Percentiles rank a stretch among this genome's conserved stretches.
phyloP scores from a whole-genome alignment of 371 early-diverging fungal species.

The Rhizopus microsporus region DNA sequence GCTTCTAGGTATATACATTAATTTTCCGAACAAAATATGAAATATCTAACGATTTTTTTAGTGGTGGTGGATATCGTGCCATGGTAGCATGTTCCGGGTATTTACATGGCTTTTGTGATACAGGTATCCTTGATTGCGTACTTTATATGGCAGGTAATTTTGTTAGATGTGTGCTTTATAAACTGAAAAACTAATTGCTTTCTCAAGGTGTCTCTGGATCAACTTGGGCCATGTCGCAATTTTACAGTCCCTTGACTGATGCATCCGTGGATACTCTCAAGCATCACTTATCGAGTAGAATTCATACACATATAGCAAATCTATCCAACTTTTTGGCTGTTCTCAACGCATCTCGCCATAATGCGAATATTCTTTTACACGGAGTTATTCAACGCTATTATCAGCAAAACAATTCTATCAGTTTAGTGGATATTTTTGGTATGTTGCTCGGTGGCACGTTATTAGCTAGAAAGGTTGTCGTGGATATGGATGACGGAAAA shows the following conservation, averaged over 20 bases:
- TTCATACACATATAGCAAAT: conserved; percentile 50
- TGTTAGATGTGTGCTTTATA: conserved; percentile 5
- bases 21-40: not conserved
- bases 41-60: conserved; percentile 13
- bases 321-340: conserved; percentile 40
- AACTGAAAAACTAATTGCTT: not conserved
- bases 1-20: conserved; percentile 55
- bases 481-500: conserved; percentile 5
- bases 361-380: conserved; percentile 50
- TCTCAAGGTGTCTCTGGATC: conserved; percentile 54
- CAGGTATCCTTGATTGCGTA: conserved; percentile 61
- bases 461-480: conserved; percentile 33
- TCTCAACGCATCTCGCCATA: conserved; percentile 35
- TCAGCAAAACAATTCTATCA: conserved; percentile 48
- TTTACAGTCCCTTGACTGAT: conserved; percentile 31
- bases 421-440: conserved; percentile 73
- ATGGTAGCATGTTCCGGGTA: conserved; percentile 69
- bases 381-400: conserved; percentile 55
- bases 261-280: conserved; percentile 28
- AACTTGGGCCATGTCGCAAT: conserved; percentile 57
- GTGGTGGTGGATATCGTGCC: conserved; percentile 75
- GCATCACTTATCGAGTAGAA: conserved; percentile 34
- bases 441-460: conserved; percentile 63
- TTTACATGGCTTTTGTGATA: conserved; percentile 54
- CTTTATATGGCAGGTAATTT: conserved; percentile 58